Conservation (phyloP, 371 early-diverging fungal species). For the Apophysomyces variabilis region DNA sequence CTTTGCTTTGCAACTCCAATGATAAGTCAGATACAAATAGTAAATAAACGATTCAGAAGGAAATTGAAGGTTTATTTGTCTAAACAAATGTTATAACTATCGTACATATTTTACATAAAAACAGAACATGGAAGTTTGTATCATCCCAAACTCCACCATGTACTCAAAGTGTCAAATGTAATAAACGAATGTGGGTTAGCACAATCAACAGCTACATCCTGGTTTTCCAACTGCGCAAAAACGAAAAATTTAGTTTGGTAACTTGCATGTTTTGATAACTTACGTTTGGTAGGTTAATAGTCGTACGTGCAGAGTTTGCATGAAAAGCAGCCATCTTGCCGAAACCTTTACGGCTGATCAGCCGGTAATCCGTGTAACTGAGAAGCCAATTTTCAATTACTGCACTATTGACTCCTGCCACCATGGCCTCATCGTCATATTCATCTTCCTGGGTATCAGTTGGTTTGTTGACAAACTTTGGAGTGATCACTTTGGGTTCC, state of each 20-base stretch:
- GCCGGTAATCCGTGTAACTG: conserved; percentile 52
- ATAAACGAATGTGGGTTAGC: conserved; percentile 31
- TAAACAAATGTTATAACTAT: background rate
- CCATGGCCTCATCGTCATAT: conserved; percentile 32
- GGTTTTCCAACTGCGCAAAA: conserved; percentile 11
- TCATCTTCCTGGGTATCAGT: conserved; percentile 20
- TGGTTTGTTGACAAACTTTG: conserved; percentile 18
- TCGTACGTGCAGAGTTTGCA: conserved; percentile 24
- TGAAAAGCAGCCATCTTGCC: conserved; percentile 54
- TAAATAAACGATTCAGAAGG: too few relatives aligned
- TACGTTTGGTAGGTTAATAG: conserved; percentile 37
- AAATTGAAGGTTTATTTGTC: too few relatives aligned
- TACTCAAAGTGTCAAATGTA: conserved; percentile 33
- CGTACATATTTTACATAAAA: background rate
- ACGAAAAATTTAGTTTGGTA: background rate
- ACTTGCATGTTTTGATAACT: background rate
- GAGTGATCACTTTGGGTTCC: conserved; percentile 44
- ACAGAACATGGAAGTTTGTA: background rate
- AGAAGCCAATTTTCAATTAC: conserved; percentile 58
- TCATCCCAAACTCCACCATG: conserved; percentile 40
- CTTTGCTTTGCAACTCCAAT: too few relatives aligned
- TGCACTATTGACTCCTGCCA: conserved; percentile 51
- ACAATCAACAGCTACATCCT: conserved; percentile 28
- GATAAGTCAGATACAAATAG: too few relatives aligned
- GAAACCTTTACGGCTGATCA: conserved; percentile 53